These are phyloP conservation scores for Exserohilum turcica DNA, from an alignment of 2,329 filamentous ascomycete species.

Conservation along the genomic window DNA sequence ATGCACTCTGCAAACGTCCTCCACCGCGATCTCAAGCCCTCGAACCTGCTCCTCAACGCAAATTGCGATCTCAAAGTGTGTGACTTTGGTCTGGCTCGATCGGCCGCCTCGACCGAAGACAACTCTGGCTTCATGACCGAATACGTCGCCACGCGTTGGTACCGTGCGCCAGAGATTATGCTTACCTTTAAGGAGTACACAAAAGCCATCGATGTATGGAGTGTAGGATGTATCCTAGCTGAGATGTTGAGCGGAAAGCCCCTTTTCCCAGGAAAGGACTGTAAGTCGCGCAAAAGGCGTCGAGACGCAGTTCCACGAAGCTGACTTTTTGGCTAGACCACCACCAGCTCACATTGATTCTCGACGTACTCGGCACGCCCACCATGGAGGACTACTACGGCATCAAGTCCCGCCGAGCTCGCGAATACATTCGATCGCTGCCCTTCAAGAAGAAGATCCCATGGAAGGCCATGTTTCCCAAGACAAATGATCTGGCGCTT, in stretches of 20 bases:
- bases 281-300: slow-evolving; percentile 57
- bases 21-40: slow-evolving; percentile 96
- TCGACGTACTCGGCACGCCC: slow-evolving; percentile 95
- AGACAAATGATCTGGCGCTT: slow-evolving; percentile 95
- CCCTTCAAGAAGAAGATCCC: slow-evolving; percentile 99
- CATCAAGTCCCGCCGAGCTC: slow-evolving; percentile 95
- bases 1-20: slow-evolving; percentile 99
- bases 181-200: slow-evolving; percentile 99
- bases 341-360: slow-evolving; percentile 94
- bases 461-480: slow-evolving; percentile 95
- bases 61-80: slow-evolving; percentile 99
- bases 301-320: slow-evolving; percentile 7
- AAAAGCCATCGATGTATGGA: slow-evolving; percentile 99
- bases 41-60: slow-evolving; percentile 93
- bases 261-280: slow-evolving; percentile 97
- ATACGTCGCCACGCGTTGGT: slow-evolving; percentile 99
- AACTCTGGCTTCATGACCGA: slow-evolving; percentile 99
- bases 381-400: slow-evolving; percentile 99
- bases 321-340: slow-evolving; percentile 68
- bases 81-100: slow-evolving; percentile 95
- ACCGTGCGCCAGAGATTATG: slow-evolving; percentile 99
- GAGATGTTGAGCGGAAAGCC: slow-evolving; percentile 99
- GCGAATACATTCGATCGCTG: slow-evolving; percentile 96
- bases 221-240: slow-evolving; percentile 94
- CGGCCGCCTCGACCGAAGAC: slow-evolving; percentile 94